These are phyloP conservation scores for Leccinellum rugosiceps DNA, from an alignment of 768 basidiomycete genomes.

Conservation along the genomic window DNA sequence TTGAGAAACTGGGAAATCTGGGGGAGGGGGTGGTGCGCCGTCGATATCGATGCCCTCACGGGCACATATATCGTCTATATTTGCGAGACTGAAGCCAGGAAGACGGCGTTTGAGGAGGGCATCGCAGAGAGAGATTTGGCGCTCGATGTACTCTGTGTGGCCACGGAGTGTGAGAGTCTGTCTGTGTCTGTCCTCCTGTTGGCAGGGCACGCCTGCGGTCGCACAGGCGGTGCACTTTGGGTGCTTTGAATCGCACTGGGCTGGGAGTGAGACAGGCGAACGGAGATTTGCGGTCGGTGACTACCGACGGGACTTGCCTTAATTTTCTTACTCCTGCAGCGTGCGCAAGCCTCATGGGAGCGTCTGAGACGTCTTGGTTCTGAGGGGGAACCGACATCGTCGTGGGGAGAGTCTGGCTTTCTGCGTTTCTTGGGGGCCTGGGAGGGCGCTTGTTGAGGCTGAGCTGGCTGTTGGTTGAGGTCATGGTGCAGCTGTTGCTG, in stretches of 20 bases:
- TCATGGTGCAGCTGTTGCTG: conserved; percentile 14
- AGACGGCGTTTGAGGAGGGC: conserved; percentile 73
- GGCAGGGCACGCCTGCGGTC: conserved; percentile 73
- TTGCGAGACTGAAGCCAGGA: conserved; percentile 62
- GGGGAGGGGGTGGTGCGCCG: conserved; percentile 16
- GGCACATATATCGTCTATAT: conserved; percentile 60
- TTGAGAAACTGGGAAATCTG: conserved; percentile 35
- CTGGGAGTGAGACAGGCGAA: conserved; percentile 38
- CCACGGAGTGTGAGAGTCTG: conserved; percentile 84
- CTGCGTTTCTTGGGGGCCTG: conserved; percentile 52
- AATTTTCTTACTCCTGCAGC: conserved; percentile 96
- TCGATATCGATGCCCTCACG: conserved; percentile 64
- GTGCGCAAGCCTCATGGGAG: conserved; percentile 89
- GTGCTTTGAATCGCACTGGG: conserved; percentile 87
- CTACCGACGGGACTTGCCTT: conserved; percentile 73
- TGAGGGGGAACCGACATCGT: conserved; percentile 52
- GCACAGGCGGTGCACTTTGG: conserved; percentile 84
- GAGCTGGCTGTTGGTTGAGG: conserved; percentile 14
- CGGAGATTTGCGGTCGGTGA: conserved; percentile 84
- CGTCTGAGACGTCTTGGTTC: conserved; percentile 81
- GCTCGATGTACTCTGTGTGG: conserved; percentile 79
- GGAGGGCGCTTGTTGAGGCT: conserved; percentile 32
- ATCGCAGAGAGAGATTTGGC: conserved; percentile 74
- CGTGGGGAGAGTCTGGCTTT: conserved; percentile 55
- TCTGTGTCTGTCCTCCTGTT: conserved; percentile 85